phyloP scores from a whole-genome alignment of 1,284 basidiomycete genomes.

The Anthracocystis setariae region DNA sequence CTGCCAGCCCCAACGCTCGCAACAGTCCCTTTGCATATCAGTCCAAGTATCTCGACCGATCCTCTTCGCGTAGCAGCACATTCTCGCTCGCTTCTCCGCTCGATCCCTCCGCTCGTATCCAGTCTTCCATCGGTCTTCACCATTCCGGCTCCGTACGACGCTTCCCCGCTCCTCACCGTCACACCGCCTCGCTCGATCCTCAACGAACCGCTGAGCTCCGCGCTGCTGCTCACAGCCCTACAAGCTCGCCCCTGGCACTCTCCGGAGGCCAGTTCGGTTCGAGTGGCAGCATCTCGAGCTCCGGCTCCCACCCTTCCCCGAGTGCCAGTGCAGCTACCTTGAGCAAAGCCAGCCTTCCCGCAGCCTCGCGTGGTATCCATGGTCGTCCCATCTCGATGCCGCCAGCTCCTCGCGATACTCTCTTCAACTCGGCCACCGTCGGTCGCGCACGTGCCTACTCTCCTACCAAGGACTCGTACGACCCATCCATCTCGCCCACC shows the following conservation, averaged over 20 bases:
- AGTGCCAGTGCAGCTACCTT: constrained; percentile 36
- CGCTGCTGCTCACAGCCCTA: constrained; percentile 15
- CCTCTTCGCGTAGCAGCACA: constrained; percentile 52
- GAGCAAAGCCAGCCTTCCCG: constrained; percentile 38
- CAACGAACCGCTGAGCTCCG: constrained; percentile 45
- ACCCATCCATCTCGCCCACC: constrained; percentile 35
- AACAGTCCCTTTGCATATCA: constrained; percentile 61
- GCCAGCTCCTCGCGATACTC: constrained; percentile 50
- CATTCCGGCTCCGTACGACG: constrained; percentile 50
- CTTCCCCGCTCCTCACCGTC: constrained; percentile 59
- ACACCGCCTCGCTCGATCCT: constrained; percentile 57
- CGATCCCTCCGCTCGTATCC: constrained; percentile 8
- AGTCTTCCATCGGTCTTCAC: constrained; percentile 30
- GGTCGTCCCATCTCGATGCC: constrained; percentile 58
- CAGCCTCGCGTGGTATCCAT: constrained; percentile 30
- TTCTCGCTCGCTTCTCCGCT: constrained; percentile 49
- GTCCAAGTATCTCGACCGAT: constrained; percentile 60
- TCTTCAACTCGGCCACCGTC: constrained; percentile 41
- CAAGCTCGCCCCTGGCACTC: constrained; percentile 12
- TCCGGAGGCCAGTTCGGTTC: constrained; percentile 32
- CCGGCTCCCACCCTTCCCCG: constrained; percentile 27
- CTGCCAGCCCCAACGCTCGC: constrained; percentile 52
- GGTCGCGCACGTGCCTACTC: constrained; percentile 37
- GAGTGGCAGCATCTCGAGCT: constrained; percentile 31
- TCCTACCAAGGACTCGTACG: constrained; percentile 42